Evolutionary conservation across 192 early-diverging fungal genomes (phyloP), one percentile per base, ranked within the genome.

Genomic region (Coemansia sp.): DNA sequence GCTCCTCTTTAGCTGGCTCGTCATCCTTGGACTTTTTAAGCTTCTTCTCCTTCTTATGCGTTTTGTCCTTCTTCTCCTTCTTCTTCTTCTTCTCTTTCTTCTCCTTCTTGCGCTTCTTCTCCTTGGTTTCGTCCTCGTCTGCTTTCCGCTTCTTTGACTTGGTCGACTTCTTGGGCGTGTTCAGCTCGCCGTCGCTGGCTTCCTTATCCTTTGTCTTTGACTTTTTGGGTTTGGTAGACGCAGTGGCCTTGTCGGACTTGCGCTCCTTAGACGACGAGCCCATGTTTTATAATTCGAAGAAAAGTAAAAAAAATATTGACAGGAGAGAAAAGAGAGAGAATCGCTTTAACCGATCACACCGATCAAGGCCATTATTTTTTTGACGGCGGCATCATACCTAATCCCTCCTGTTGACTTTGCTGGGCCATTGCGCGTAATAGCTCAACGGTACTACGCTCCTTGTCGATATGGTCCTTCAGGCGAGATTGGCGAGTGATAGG

Each of bases 381-480:
- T 13, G 47, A 60, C 1, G 28, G 73, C 23, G 40, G 57, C 43
- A 59, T 44, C 79, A 82, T 77, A 17, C 82, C 82, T 13, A 76
- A 68, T 0, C 78, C 75, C 19, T 61, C 62, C 9, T 65, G 52
- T 6, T 75, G 71, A 28, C 78, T 84, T 62, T 88, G 77, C 75
- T 86, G 83, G 13, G 92, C 92, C 86, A 94, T 86, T 52, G 86
- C 82, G 28, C 84, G 78, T 43, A 93, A 85, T 86, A 90, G 87
- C 43, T 83, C 90, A 44, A 94, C 76, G 2, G 91, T 93, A n/a
- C 72, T 84, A 26, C 86, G 86, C 67, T 94, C 91, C 72, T 92
- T 94, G 37, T 87, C 82, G 43, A 83, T 65, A 64, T 84, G 89
- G 40, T 85, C 87, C 58, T 62, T 52, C 19, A 78, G 64, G 14